A percentile compares a stretch with the other conserved stretches of the same genome.
Conservation (phyloP, 2,329 filamentous ascomycete genomes). For the Plenodomus lindquistii region DNA sequence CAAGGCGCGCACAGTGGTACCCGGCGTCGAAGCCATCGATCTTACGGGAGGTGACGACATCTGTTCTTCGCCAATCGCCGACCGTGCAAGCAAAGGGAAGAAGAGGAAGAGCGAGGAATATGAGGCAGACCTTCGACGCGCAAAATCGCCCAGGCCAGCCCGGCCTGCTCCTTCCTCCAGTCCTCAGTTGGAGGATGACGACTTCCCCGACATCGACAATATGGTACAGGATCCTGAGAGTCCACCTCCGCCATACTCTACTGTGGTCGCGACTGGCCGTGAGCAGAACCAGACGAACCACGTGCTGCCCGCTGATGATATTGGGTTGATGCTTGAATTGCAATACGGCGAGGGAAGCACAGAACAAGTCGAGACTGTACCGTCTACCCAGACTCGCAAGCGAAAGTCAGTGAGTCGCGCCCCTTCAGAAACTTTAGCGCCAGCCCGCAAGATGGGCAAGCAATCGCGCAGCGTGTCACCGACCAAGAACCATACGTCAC, state of each 20-base stretch:
- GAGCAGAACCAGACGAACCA: conserved; percentile 3
- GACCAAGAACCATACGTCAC: conserved; percentile 1
- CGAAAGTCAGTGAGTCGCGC: conserved; percentile 37
- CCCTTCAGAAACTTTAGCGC: conserved; percentile 28
- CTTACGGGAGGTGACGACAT: conserved; percentile 36
- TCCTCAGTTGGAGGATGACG: conserved; percentile 22
- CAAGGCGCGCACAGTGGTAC: conserved; percentile 13
- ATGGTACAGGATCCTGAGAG: conserved; percentile 25
- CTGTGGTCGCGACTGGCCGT: conserved; percentile 27
- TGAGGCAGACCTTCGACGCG: conserved; percentile 28
- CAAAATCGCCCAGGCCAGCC: conserved; percentile 21
- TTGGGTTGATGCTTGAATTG: conserved; percentile 14
- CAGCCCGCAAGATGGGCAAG: conserved; percentile 36
- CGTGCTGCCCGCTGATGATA: conserved; percentile 7
- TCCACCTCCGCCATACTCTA: conserved; percentile 51
- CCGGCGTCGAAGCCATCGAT: conserved; percentile 42
- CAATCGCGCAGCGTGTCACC: conserved; percentile 27
- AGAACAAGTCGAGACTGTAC: conserved; percentile 5
- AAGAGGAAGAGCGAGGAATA: conserved; percentile 55
- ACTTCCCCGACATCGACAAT: conserved; percentile 48
- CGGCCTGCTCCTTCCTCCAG: conserved; percentile 13
- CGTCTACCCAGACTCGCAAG: conserved; percentile 24
- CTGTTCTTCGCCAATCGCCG: conserved; percentile 21
- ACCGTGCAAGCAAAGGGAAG: conserved; percentile 27
- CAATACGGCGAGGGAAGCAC: conserved; percentile 20